phyloP scores from a whole-genome alignment of 345 rosid genomes.

The Triadica sebifera region DNA sequence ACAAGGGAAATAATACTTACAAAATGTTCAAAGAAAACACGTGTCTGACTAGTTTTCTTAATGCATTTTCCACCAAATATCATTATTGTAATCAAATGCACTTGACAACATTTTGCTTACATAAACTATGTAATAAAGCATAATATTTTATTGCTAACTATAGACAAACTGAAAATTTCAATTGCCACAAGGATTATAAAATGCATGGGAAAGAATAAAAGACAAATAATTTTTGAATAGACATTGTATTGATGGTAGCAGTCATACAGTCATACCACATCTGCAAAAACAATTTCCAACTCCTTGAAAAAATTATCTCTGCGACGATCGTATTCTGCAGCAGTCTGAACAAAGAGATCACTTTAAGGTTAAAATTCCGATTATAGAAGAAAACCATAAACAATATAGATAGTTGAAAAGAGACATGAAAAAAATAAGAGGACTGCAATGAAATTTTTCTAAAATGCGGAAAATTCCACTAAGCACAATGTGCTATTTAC shows the following conservation, averaged over 20 bases:
- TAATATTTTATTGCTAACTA: too few relatives aligned
- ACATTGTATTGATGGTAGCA: slow-evolving; percentile 1
- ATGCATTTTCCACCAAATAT: not conserved
- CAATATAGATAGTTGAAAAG: not conserved
- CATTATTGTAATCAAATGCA: not conserved
- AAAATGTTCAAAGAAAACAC: not conserved
- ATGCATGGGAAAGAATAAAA: not conserved
- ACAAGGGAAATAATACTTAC: not conserved
- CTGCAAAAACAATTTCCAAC: slow-evolving; percentile 88
- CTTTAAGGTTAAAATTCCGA: not conserved
- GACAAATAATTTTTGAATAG: not conserved
- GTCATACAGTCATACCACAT: slow-evolving; percentile 68
- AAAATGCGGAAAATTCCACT: not conserved
- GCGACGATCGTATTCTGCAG: slow-evolving; percentile 89
- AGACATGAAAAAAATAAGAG: not conserved
- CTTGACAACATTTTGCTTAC: too few relatives aligned
- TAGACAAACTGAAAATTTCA: not conserved
- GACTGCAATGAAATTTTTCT: not conserved
- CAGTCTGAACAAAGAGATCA: slow-evolving; percentile 52
- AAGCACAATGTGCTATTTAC: not conserved
- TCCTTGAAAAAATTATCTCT: slow-evolving; percentile 94
- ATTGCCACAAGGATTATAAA: slow-evolving; percentile 13
- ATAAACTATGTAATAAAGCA: too few relatives aligned
- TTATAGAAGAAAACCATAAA: not conserved
- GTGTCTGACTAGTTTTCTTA: too few relatives aligned